Percentiles rank a stretch among this genome's conserved stretches.
These are phyloP conservation scores for Calocybe cyanea DNA, from an alignment of 768 basidiomycete species.

Conservation along the genomic window DNA sequence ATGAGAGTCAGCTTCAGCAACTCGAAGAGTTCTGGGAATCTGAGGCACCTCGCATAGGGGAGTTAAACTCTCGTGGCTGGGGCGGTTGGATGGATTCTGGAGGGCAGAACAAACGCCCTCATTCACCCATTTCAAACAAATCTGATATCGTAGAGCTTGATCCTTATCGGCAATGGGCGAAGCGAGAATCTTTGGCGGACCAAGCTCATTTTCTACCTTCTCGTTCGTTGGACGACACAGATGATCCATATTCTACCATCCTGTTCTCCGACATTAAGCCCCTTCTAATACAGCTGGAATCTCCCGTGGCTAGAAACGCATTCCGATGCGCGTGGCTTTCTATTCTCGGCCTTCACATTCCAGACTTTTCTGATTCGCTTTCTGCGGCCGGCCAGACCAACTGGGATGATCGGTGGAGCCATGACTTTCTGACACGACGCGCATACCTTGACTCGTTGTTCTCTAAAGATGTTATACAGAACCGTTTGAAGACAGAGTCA, in stretches of 20 bases:
- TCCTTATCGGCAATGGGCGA: constrained; percentile 66
- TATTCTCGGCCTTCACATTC: constrained; percentile 66
- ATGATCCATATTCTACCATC: constrained; percentile 71
- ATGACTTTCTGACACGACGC: constrained; percentile 40
- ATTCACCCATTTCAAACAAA: constrained; percentile 9
- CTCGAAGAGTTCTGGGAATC: constrained; percentile 87
- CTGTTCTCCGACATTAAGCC: constrained; percentile 70
- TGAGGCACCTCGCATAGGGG: constrained; percentile 73
- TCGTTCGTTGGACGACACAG: constrained; percentile 47
- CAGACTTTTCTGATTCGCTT: constrained; percentile 52
- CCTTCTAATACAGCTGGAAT: constrained; percentile 46
- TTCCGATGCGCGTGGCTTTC: constrained; percentile 72
- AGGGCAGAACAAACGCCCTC: constrained; percentile 26
- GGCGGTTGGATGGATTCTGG: constrained; percentile 50
- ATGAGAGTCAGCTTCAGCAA: constrained; percentile 47
- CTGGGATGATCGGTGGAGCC: constrained; percentile 71
- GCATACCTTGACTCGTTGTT: constrained; percentile 50
- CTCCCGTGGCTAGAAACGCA: constrained; percentile 41
- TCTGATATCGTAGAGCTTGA: constrained; percentile 38
- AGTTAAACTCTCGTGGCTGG: constrained; percentile 67
- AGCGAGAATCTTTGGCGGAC: constrained; percentile 52
- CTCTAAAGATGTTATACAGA: constrained; percentile 31
- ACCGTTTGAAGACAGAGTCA: constrained; percentile 49
- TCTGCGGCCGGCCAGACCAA: constrained; percentile 26
- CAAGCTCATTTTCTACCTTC: constrained; percentile 39